Percentiles rank a stretch among this genome's conserved stretches.
Evolutionary conservation across 2,329 filamentous ascomycete species (phyloP).

Genomic region (Trichoderma oligosporum): DNA sequence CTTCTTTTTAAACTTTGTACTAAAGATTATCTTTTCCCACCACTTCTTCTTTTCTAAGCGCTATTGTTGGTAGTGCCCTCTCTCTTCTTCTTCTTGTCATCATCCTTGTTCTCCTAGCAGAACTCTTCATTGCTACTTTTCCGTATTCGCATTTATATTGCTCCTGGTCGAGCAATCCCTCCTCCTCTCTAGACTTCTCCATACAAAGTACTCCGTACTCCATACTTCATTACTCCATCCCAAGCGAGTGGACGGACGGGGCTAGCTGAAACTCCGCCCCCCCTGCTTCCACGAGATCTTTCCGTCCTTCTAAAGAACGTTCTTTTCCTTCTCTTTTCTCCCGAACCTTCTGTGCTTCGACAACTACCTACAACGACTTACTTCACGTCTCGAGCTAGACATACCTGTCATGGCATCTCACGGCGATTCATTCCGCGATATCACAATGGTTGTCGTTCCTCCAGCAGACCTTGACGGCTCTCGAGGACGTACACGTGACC

Average conservation of each 20-base stretch:
- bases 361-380: neutral
- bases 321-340: neutral
- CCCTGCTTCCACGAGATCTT: constrained; percentile 2
- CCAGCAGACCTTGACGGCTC: constrained; percentile 30
- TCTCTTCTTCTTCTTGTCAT: neutral
- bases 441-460: constrained; percentile 24
- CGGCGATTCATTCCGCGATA: constrained; percentile 26
- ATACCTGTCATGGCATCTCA: constrained; percentile 4
- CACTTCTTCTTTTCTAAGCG: neutral
- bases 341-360: neutral
- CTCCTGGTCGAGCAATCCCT: constrained; percentile 4
- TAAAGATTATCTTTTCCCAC: no score
- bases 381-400: neutral
- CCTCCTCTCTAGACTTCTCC: neutral
- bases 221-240: neutral
- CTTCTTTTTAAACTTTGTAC: neutral
- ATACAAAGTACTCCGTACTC: neutral
- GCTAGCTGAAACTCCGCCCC: neutral
- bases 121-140: neutral
- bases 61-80: neutral
- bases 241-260: constrained; percentile 7
- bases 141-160: constrained; percentile 5
- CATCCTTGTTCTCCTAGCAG: neutral
- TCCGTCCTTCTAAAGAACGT: neutral
- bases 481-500: constrained; percentile 40